A percentile compares a stretch with the other conserved stretches of the same genome.
Conservation (phyloP, 176 grass and related monocot species). For the Chrysopogon serrulatus region DNA sequence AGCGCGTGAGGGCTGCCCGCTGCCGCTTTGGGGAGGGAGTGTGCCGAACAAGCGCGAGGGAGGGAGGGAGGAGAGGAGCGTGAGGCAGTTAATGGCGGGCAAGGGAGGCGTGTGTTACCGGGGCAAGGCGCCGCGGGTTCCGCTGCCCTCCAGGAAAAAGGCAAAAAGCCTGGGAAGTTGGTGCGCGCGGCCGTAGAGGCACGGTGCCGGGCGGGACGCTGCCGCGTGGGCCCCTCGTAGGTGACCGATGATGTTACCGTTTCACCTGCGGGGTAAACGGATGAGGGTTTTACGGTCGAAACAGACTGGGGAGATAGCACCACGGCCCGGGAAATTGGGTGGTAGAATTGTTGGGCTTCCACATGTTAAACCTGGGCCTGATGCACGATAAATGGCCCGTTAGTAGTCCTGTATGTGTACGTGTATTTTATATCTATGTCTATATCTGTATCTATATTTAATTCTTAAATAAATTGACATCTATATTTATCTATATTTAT, state of each 20-base stretch:
- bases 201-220: constrained; percentile 13
- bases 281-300: background rate
- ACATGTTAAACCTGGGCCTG: background rate
- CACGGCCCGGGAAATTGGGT: background rate
- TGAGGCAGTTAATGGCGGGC: constrained; percentile 40
- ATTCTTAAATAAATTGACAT: too few species aligned
- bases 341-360: background rate
- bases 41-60: background rate
- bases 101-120: constrained; percentile 27
- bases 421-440: background rate
- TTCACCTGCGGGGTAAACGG: background rate
- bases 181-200: background rate
- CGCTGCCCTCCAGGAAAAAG: background rate
- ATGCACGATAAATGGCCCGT: background rate
- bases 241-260: background rate
- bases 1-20: constrained; percentile 28
- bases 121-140: constrained; percentile 16
- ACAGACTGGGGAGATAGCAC: background rate
- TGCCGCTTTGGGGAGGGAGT: background rate
- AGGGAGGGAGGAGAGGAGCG: background rate
- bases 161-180: constrained; percentile 9
- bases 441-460: background rate
- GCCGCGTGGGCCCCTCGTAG: background rate
- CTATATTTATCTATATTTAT: background rate
- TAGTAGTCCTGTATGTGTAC: too few species aligned